phyloP scores from a whole-genome alignment of 169 alveolate species.

The Plasmodium sp. region DNA sequence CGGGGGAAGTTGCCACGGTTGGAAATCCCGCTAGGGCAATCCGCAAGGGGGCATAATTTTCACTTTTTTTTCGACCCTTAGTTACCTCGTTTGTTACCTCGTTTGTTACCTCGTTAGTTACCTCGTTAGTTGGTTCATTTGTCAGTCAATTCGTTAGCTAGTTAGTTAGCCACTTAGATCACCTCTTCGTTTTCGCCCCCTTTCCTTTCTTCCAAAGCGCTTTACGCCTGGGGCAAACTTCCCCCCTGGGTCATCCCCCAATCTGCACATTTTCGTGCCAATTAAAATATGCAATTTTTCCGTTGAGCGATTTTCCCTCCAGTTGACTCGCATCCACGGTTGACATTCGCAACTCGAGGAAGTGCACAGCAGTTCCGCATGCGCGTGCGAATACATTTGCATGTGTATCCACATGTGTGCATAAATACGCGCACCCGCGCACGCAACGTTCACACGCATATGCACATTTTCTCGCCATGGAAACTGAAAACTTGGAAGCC shows the following conservation, averaged over 20 bases:
- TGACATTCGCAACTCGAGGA: not conserved
- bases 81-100: not conserved
- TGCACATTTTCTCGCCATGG: constrained; percentile 21
- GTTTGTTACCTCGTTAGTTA: not conserved
- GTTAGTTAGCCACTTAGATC: not conserved
- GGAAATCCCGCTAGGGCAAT: not conserved
- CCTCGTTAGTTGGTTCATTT: not conserved
- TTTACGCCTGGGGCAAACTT: not conserved
- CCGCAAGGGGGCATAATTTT: not conserved
- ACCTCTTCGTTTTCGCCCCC: not conserved
- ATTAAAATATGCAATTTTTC: not conserved
- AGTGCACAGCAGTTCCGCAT: not conserved
- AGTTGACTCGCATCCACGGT: not conserved
- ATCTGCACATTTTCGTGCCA: not conserved
- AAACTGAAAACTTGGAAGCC: constrained; percentile 21
- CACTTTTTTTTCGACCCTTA: not conserved
- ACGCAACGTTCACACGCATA: not conserved
- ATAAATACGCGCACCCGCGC: not conserved
- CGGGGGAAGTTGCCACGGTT: not conserved
- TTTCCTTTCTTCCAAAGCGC: not conserved
- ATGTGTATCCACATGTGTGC: not conserved
- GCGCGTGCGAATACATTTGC: not conserved
- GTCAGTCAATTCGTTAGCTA: not conserved
- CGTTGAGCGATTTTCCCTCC: not conserved
- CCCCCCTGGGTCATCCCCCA: not conserved